Percentiles rank a stretch among this genome's conserved stretches.
These are phyloP conservation scores for Colletotrichum cuscutae DNA, from an alignment of 2,329 filamentous ascomycete genomes.

Conservation along the genomic window DNA sequence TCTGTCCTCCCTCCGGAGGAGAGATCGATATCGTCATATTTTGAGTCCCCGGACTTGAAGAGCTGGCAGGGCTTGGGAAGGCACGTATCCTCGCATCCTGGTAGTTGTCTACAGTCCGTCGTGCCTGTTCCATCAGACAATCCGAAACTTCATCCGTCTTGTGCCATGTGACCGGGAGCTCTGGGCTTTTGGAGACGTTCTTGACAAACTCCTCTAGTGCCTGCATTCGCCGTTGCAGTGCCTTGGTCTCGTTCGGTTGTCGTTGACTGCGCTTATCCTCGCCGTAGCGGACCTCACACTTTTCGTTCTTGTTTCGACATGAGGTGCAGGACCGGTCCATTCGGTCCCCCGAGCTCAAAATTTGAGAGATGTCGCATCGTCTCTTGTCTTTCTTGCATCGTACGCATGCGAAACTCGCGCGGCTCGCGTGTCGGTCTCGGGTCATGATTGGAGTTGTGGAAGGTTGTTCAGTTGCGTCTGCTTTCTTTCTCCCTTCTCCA, in stretches of 20 bases:
- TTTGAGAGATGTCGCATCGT: constrained; percentile 30
- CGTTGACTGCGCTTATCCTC: constrained; percentile 31
- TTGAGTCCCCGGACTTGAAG: background rate
- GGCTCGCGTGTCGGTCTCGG: constrained; percentile 28
- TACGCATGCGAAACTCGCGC: constrained; percentile 30
- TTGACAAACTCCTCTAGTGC: constrained; percentile 28
- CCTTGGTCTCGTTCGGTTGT: constrained; percentile 17
- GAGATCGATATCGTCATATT: background rate
- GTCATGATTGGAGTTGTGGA: background rate
- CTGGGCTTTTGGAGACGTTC: constrained; percentile 1
- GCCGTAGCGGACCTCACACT: constrained; percentile 29
- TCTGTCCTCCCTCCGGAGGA: background rate
- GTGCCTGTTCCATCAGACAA: background rate
- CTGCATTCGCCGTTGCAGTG: constrained; percentile 28
- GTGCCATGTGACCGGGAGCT: background rate
- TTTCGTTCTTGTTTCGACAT: constrained; percentile 31
- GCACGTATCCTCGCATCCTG: background rate
- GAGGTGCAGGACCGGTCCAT: constrained; percentile 22
- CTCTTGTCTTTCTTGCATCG: constrained; percentile 33
- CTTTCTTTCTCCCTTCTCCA: background rate
- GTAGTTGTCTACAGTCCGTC: background rate
- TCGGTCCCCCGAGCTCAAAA: background rate
- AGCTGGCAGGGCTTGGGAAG: constrained; percentile 17
- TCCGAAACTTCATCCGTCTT: background rate
- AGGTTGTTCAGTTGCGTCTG: background rate